Percentiles rank a stretch among this genome's conserved stretches.
phyloP scores from a whole-genome alignment of 257 asterid species.

The Scutellaria galericulata region DNA sequence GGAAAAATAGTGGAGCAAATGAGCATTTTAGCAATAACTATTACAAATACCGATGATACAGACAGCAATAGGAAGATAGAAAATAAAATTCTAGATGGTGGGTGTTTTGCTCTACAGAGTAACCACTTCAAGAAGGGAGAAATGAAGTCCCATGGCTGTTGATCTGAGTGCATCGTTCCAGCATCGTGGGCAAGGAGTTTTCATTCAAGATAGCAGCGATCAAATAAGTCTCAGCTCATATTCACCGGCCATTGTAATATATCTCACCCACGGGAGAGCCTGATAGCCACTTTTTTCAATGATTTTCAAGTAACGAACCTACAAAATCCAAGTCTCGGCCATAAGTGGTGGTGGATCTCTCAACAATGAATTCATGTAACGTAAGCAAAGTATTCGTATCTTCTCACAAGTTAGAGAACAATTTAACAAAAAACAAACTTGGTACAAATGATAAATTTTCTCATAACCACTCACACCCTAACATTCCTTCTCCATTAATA shows the following conservation, averaged over 20 bases:
- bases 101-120: conserved; percentile 17
- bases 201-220: neutral
- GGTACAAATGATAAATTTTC: no score
- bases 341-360: neutral
- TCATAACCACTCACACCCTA: no score
- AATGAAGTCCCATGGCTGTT: conserved; percentile 9
- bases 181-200: conserved; percentile 5
- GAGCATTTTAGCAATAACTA: conserved; percentile 32
- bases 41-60: conserved; percentile 42
- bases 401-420: neutral
- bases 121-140: conserved; percentile 26
- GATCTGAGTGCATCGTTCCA: conserved; percentile 10
- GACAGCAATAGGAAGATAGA: conserved; percentile 29
- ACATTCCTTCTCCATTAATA: conserved; percentile 1
- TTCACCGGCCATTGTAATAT: conserved; percentile 92
- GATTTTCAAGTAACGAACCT: conserved; percentile 88
- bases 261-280: conserved; percentile 93
- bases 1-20: conserved; percentile 19
- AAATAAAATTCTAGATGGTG: neutral
- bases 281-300: conserved; percentile 92
- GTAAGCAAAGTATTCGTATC: no score
- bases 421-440: neutral
- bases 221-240: conserved; percentile 79
- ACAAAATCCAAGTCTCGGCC: conserved; percentile 18
- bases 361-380: neutral